Evolutionary conservation across 768 basidiomycete genomes (phyloP).

Genomic region (Thelephora aurantiotincta): DNA sequence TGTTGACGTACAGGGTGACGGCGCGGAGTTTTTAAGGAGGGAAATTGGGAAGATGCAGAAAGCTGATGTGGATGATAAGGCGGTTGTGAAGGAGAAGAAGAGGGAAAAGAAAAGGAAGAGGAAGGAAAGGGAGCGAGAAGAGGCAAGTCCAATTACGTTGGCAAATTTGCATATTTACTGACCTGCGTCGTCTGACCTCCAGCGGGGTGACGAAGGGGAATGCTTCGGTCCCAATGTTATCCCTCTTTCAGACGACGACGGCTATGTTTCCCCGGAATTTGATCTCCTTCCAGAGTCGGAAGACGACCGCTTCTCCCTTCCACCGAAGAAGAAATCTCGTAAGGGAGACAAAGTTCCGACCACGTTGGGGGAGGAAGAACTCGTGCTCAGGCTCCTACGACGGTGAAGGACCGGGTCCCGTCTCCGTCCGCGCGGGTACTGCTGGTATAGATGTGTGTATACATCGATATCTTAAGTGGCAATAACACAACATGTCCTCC

Average conservation of each 20-base stretch:
- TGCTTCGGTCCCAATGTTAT: slow-evolving; percentile 21
- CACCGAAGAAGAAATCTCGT: slow-evolving; percentile 7
- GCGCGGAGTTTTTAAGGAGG: slow-evolving; percentile 47
- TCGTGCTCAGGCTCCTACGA: slow-evolving; percentile 49
- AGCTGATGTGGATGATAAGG: slow-evolving; percentile 64
- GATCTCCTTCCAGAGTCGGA: slow-evolving; percentile 29
- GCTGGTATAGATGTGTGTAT: no score
- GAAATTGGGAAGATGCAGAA: slow-evolving; percentile 61
- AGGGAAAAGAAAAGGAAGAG: slow-evolving; percentile 85
- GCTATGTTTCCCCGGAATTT: slow-evolving; percentile 62
- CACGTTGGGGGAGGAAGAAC: slow-evolving; percentile 38
- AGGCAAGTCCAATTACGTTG: background rate
- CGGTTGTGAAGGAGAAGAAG: slow-evolving; percentile 77
- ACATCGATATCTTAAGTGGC: no score
- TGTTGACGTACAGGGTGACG: slow-evolving; percentile 37
- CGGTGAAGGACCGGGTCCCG: slow-evolving; percentile 4
- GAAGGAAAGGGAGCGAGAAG: slow-evolving; percentile 53
- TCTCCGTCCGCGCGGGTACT: no score
- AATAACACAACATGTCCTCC: no score
- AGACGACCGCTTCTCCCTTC: slow-evolving; percentile 12
- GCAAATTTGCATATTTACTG: slow-evolving; percentile 1
- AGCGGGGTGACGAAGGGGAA: slow-evolving; percentile 12
- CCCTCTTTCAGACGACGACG: slow-evolving; percentile 35
- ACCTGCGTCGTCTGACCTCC: slow-evolving; percentile 7
- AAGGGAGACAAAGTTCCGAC: slow-evolving; percentile 11